These are phyloP conservation scores for Annulohypoxylon moriforme DNA, from an alignment of 495 filamentous ascomycete genomes.

Conservation along the genomic window DNA sequence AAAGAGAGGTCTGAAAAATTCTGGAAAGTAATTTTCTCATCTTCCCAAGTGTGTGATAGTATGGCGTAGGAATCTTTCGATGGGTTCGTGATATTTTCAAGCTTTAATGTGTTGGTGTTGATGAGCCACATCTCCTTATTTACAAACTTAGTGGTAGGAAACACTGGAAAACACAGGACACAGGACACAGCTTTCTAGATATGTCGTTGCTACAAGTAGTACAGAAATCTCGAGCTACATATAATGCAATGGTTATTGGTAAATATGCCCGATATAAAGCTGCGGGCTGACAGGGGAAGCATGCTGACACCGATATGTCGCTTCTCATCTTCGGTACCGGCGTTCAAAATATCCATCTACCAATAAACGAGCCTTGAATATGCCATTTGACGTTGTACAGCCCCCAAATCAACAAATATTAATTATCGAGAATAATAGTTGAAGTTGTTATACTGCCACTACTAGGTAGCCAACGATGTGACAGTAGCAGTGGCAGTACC, in stretches of 20 bases:
- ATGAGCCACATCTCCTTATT: conserved; percentile 45
- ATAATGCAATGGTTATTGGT: not conserved
- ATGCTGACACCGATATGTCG: not conserved
- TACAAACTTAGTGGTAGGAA: not conserved
- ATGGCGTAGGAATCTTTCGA: conserved; percentile 47
- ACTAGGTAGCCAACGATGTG: not conserved
- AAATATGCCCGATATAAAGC: not conserved
- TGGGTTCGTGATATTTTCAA: conserved; percentile 38
- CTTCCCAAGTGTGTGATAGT: conserved; percentile 54
- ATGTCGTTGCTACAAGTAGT: not conserved
- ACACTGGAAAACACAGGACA: too few relatives aligned
- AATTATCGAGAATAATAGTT: not conserved
- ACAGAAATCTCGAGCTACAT: not conserved
- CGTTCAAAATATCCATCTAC: not conserved
- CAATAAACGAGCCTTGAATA: conserved; percentile 9
- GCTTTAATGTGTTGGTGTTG: conserved; percentile 41
- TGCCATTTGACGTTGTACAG: not conserved
- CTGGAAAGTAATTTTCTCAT: conserved; percentile 51
- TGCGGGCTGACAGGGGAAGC: not conserved
- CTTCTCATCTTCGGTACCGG: not conserved
- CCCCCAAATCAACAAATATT: not conserved
- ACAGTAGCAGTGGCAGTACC: not conserved
- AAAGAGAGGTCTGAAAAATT: conserved; percentile 35
- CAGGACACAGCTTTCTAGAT: not conserved
- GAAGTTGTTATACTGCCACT: not conserved